Evolutionary conservation across 345 rosid genomes (phyloP).

Genomic region (Psidium guajava): DNA sequence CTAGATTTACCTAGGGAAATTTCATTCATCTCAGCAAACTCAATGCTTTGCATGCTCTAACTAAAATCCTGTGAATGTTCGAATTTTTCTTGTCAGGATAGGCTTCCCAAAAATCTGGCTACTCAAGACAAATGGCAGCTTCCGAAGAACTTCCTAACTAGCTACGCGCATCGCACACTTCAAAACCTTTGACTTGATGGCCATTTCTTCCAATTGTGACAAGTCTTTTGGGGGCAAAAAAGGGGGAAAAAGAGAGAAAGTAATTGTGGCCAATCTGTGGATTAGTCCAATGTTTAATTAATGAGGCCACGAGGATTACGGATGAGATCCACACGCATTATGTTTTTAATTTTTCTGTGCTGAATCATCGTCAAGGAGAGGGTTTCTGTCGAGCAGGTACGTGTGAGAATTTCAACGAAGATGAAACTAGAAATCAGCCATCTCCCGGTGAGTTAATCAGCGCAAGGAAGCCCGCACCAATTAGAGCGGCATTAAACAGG

Average conservation of each 20-base stretch:
- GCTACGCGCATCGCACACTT: not conserved
- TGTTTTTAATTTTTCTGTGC: not conserved
- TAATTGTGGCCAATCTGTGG: not conserved
- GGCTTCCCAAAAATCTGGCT: not conserved
- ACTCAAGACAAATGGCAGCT: not conserved
- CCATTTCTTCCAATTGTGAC: not conserved
- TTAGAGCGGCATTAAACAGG: not conserved
- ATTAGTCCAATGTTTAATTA: not conserved
- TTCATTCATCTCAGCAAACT: not conserved
- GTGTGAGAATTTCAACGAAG: not conserved
- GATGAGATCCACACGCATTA: not conserved
- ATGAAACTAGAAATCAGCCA: not conserved
- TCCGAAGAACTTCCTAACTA: not conserved
- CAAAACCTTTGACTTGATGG: not conserved
- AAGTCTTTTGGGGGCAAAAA: not conserved
- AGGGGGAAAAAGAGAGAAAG: not conserved
- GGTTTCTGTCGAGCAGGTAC: not conserved
- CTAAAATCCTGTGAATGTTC: not conserved
- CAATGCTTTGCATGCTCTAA: not conserved
- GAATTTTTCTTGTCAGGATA: not conserved
- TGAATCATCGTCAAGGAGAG: not conserved
- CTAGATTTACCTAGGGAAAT: not conserved
- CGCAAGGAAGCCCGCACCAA: not conserved
- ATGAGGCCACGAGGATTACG: rapidly evolving
- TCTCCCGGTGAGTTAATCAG: not conserved